phyloP scores from a whole-genome alignment of 768 basidiomycete species.

The Leccinum incarnatum region DNA sequence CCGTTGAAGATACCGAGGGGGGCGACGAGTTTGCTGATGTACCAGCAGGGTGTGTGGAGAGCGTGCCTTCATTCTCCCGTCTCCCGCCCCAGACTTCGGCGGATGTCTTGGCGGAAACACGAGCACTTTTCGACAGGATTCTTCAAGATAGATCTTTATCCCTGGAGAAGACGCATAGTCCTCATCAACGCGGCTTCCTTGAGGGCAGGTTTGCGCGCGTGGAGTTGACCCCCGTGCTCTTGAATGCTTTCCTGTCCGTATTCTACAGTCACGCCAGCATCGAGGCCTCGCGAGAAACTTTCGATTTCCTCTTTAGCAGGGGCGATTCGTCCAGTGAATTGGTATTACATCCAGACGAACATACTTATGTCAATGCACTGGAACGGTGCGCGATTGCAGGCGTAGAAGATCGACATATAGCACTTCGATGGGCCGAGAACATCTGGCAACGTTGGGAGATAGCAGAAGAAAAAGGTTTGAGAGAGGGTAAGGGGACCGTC shows the following conservation, averaged over 20 bases:
- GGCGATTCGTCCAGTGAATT: constrained; percentile 5
- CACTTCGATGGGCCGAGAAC: constrained; percentile 51
- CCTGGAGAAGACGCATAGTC: neutral
- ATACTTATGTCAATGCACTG: constrained; percentile 62
- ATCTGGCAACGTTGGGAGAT: constrained; percentile 66
- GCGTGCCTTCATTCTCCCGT: constrained; percentile 36
- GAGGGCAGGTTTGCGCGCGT: constrained; percentile 55
- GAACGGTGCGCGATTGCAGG: constrained; percentile 54
- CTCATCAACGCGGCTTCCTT: constrained; percentile 7
- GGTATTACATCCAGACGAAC: constrained; percentile 46
- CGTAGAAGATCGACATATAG: constrained; percentile 45
- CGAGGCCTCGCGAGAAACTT: constrained; percentile 46
- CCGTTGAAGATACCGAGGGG: constrained; percentile 5
- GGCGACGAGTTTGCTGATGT: constrained; percentile 1
- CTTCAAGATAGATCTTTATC: constrained; percentile 38
- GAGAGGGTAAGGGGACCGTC: constrained; percentile 20
- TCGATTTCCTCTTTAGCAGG: constrained; percentile 48
- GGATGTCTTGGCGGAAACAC: constrained; percentile 72
- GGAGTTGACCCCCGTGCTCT: constrained; percentile 52
- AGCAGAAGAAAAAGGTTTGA: constrained; percentile 41
- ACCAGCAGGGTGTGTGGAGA: constrained; percentile 3
- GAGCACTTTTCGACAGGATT: constrained; percentile 62
- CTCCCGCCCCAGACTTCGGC: constrained; percentile 68
- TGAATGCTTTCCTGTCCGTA: constrained; percentile 82
- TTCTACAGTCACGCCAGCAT: constrained; percentile 60